Conservation (phyloP, 1,139 yeast genomes). For the Candida sanyaensis region DNA sequence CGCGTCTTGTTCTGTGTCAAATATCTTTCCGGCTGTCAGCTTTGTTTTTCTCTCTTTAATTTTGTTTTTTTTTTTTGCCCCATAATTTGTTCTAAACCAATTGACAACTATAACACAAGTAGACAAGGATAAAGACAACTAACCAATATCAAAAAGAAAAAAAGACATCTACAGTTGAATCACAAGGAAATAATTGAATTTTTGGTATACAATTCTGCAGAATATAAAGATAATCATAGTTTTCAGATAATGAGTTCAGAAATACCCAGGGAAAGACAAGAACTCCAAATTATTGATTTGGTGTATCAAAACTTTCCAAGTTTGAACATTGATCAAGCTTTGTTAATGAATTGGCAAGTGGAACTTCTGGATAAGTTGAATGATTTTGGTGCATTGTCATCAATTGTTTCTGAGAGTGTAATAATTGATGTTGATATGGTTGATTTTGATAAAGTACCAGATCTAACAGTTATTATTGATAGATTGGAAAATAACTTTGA, state of each 20-base stretch:
- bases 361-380: conserved; percentile 30
- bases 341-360: conserved; percentile 39
- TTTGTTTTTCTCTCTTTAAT: not conserved
- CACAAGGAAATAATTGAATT: no score
- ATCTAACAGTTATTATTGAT: not conserved
- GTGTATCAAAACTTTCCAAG: conserved; percentile 28
- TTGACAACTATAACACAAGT: not conserved
- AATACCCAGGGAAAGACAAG: conserved; percentile 10
- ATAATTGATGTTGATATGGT: conserved; percentile 9
- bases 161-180: not conserved
- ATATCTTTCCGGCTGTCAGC: not conserved
- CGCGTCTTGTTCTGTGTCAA: not conserved
- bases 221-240: no score
- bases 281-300: conserved; percentile 16
- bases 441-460: not conserved
- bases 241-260: conserved; percentile 5
- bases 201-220: no score
- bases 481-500: conserved; percentile 21
- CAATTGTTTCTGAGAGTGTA: conserved; percentile 22
- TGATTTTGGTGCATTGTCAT: conserved; percentile 21
- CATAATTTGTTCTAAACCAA: not conserved
- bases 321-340: conserved; percentile 28
- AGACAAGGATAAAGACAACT: not conserved
- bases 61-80: not conserved
- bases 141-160: no score